A percentile compares a stretch with the other conserved stretches of the same genome.
These are phyloP conservation scores for Miscanthus sacchariflorus DNA, from an alignment of 202 grass and related monocot species.

Conservation along the genomic window DNA sequence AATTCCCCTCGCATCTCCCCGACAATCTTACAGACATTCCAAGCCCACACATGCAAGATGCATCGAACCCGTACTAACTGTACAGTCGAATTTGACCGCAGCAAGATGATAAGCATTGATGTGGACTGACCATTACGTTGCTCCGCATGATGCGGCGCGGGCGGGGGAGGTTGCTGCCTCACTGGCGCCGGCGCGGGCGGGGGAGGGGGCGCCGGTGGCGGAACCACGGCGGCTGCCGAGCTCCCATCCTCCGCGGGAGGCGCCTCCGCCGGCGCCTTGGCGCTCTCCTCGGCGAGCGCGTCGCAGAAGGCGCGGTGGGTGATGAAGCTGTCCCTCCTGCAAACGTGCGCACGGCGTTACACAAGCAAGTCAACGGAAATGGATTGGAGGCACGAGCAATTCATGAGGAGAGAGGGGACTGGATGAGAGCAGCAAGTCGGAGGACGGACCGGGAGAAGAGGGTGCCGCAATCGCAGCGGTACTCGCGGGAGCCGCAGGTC, in stretches of 20 bases:
- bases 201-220: background rate
- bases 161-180: slow-evolving; percentile 42
- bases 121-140: slow-evolving; percentile 45
- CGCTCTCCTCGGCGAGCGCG: slow-evolving; percentile 94
- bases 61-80: slow-evolving; percentile 35
- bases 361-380: background rate
- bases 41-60: slow-evolving; percentile 53
- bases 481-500: slow-evolving; percentile 97
- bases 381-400: background rate
- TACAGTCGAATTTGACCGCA: slow-evolving; percentile 26
- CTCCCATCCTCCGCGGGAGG: slow-evolving; percentile 35
- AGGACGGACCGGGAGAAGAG: slow-evolving; percentile 84
- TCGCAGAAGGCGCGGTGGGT: slow-evolving; percentile 99
- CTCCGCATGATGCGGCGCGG: slow-evolving; percentile 36
- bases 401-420: background rate
- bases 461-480: slow-evolving; percentile 96
- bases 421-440: too few species aligned
- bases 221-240: background rate
- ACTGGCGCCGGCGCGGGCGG: slow-evolving; percentile 19
- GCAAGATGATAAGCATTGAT: background rate
- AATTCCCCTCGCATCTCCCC: slow-evolving; percentile 19
- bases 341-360: background rate
- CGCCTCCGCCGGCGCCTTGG: slow-evolving; percentile 56
- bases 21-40: slow-evolving; percentile 29
- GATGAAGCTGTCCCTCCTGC: slow-evolving; percentile 99